Evolutionary conservation across 192 early-diverging fungal genomes (phyloP), one percentile per base, ranked within the genome.

Genomic region (Phycomyces nitens): DNA sequence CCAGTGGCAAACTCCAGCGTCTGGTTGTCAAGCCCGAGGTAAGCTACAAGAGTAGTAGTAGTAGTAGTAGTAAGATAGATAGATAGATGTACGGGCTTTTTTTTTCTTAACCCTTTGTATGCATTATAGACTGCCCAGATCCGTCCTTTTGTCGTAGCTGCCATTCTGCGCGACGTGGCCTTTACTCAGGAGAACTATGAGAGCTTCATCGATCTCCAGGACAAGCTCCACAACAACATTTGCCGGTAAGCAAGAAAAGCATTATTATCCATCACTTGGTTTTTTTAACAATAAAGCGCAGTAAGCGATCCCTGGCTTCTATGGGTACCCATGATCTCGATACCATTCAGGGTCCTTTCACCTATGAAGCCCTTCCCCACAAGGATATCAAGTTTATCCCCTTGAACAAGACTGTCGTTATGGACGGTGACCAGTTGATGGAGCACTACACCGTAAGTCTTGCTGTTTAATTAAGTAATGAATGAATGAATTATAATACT

Each of bases 271-370:
- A n/a, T n/a, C 16, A 38, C 1, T 42, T 64, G 51, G 39, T 53
- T 43, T n/a, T 39, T 62, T 56, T 51, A 9, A 20, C 39, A 20
- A 3, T 29, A 9, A 5, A 58, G 12, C 22, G 4, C 21, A 86
- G 92, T 68, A 95, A 92, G 78, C 88, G 97, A 64, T 94, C 88
- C 16, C 79, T 99, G 58, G 97, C 93, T 11, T 89, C 96, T 7
- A 97, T 99, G 60, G 96, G 97, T 53, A 99, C 97, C 15, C 97
- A 99, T 62, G 97, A 99, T 74, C 80, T 99, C 54, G 94, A 96
- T 62, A 97, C 95, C 3, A 77, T 99, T 42, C 69, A 91, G 60
- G 94, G 92, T 5, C 96, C 96, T 9, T 98, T 99, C 84, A 85
- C 89, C 12, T 99, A 98, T 74, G 94, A 97, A 72, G 97, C 96